Evolutionary conservation across 805 yeast genomes (phyloP).

Genomic region (Yarrowia sp.): DNA sequence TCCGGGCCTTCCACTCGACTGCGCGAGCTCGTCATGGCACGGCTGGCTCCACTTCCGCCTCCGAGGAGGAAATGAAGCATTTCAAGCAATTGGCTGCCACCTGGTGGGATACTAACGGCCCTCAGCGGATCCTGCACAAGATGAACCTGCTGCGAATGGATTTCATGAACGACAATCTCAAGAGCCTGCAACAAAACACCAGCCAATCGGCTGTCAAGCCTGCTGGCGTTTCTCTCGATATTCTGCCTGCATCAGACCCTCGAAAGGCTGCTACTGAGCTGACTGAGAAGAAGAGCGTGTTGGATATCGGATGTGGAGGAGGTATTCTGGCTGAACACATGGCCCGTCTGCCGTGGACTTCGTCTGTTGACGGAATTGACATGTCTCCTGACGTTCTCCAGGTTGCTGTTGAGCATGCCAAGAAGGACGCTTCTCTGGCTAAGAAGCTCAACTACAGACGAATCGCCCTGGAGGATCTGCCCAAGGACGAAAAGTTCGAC

Average conservation of each 20-base stretch:
- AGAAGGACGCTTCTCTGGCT: constrained; percentile 60
- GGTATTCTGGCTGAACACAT: constrained; percentile 86
- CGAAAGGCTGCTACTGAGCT: constrained; percentile 38
- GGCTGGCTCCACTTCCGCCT: constrained; percentile 29
- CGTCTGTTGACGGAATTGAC: constrained; percentile 76
- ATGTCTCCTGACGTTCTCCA: constrained; percentile 76
- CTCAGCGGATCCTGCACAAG: constrained; percentile 89
- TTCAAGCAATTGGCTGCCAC: constrained; percentile 82
- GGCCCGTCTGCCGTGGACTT: constrained; percentile 65
- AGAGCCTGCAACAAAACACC: neutral
- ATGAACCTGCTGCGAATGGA: constrained; percentile 91
- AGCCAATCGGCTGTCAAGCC: constrained; percentile 44
- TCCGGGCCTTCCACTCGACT: constrained; percentile 14
- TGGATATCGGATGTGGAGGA: constrained; percentile 99
- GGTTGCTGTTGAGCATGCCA: constrained; percentile 71
- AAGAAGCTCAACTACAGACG: constrained; percentile 59
- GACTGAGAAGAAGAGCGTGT: constrained; percentile 46
- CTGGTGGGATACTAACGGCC: constrained; percentile 98
- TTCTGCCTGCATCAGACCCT: constrained; percentile 54
- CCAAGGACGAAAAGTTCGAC: constrained; percentile 53
- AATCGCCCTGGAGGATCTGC: constrained; percentile 59
- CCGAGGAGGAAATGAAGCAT: constrained; percentile 66
- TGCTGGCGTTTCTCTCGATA: constrained; percentile 71
- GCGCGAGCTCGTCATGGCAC: neutral
- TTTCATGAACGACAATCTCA: constrained; percentile 65